These are phyloP conservation scores for Meira nashicola DNA, from an alignment of 1,284 basidiomycete species.

Conservation along the genomic window DNA sequence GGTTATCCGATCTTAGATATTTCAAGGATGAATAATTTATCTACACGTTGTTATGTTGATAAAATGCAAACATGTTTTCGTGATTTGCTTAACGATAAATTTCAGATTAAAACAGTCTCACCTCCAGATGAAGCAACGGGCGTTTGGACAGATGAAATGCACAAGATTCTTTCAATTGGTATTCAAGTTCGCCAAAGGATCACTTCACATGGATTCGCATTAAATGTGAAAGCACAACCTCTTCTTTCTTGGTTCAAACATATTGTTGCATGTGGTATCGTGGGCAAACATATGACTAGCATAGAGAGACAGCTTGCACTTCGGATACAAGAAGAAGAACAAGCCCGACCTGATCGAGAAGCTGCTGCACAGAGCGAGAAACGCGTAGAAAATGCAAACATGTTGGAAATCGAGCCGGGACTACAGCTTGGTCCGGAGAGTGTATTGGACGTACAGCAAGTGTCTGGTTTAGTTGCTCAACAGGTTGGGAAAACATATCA, in stretches of 20 bases:
- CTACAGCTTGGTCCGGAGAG: constrained; percentile 9
- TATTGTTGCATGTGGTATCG: constrained; percentile 86
- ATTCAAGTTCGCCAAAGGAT: constrained; percentile 91
- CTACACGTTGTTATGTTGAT: constrained; percentile 69
- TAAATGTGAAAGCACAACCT: constrained; percentile 81
- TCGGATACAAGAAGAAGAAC: constrained; percentile 11
- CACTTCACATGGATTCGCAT: constrained; percentile 87
- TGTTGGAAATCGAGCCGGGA: neutral
- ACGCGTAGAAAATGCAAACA: neutral
- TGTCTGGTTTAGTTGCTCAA: constrained; percentile 29
- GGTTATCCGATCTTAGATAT: constrained; percentile 92
- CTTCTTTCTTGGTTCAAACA: constrained; percentile 71
- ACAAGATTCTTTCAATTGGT: constrained; percentile 88
- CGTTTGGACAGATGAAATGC: constrained; percentile 51
- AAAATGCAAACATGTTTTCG: constrained; percentile 65
- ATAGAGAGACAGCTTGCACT: constrained; percentile 33
- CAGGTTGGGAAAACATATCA: constrained; percentile 46
- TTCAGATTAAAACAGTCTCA: constrained; percentile 26
- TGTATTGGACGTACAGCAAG: constrained; percentile 23
- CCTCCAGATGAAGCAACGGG: constrained; percentile 44
- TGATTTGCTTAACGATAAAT: constrained; percentile 58
- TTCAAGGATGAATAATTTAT: constrained; percentile 55
- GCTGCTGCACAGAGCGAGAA: neutral
- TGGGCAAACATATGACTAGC: constrained; percentile 69
- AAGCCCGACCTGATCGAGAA: constrained; percentile 12